Evolutionary conservation across 2,329 filamentous ascomycete species (phyloP).

Genomic region (Phialemoniopsis sp.): DNA sequence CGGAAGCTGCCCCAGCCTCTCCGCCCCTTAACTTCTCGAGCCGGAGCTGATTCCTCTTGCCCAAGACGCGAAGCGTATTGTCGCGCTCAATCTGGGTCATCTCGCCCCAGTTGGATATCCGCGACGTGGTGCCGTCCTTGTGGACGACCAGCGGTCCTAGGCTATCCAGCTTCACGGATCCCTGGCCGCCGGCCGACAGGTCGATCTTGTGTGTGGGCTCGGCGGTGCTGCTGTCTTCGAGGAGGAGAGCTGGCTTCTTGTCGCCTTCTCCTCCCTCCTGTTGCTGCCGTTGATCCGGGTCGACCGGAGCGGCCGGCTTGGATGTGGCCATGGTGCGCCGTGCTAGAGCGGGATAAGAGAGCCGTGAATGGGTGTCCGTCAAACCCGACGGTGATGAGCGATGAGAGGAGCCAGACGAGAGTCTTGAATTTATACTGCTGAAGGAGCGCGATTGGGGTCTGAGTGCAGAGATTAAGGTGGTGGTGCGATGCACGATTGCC

Average conservation of each 20-base stretch:
- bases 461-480: too few species aligned
- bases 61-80: slow-evolving; percentile 63
- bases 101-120: slow-evolving; percentile 68
- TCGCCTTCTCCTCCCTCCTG: not conserved
- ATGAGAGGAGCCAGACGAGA: too few species aligned
- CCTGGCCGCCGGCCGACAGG: slow-evolving; percentile 27
- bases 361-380: too few species aligned
- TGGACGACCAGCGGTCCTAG: slow-evolving; percentile 74
- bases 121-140: slow-evolving; percentile 64
- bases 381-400: too few species aligned
- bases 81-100: slow-evolving; percentile 66
- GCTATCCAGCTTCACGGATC: slow-evolving; percentile 56
- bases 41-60: slow-evolving; percentile 63
- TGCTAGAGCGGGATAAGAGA: slow-evolving; percentile 1
- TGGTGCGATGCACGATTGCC: not conserved
- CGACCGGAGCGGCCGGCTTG: too few species aligned
- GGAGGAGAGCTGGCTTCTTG: too few species aligned
- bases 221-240: not conserved
- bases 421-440: too few species aligned
- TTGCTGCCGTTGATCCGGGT: not conserved
- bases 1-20: slow-evolving; percentile 19
- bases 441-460: too few species aligned
- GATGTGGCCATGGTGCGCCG: too few species aligned
- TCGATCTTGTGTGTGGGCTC: slow-evolving; percentile 8
- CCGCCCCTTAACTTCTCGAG: slow-evolving; percentile 46